Conservation (phyloP, 805 yeast species). For the Candida quercuum region DNA sequence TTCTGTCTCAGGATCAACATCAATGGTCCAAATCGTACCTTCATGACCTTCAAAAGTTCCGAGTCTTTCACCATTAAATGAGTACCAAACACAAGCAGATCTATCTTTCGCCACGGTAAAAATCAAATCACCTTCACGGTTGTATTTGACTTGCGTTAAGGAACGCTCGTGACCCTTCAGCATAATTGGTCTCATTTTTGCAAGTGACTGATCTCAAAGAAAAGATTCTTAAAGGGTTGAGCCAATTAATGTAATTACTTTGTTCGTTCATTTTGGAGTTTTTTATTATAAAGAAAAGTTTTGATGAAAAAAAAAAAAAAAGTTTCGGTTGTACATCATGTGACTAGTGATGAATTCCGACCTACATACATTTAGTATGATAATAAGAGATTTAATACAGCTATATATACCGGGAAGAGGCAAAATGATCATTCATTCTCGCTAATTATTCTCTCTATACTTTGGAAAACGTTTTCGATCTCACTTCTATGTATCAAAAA, state of each 20-base stretch:
- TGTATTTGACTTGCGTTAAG: slow-evolving; percentile 91
- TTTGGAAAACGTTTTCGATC: no score
- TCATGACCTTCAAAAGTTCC: slow-evolving; percentile 88
- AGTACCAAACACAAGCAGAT: slow-evolving; percentile 87
- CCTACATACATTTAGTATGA: no score
- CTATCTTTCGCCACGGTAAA: slow-evolving; percentile 91
- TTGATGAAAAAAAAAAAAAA: slow-evolving; percentile 3
- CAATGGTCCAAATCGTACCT: slow-evolving; percentile 95
- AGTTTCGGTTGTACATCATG: no score
- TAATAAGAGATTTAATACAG: no score
- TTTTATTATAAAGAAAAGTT: background rate
- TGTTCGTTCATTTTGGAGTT: background rate
- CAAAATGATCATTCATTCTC: no score
- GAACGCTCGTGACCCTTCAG: slow-evolving; percentile 97
- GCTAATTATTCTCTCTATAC: no score
- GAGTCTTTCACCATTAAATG: slow-evolving; percentile 92
- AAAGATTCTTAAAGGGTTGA: background rate
- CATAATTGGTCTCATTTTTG: slow-evolving; percentile 59
- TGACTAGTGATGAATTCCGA: no score
- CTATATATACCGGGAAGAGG: no score
- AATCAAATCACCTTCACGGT: slow-evolving; percentile 90
- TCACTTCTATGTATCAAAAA: slow-evolving; percentile 17
- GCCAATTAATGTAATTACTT: background rate
- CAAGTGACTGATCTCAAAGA: no score
- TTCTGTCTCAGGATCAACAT: slow-evolving; percentile 66